Percentiles rank a stretch among this genome's conserved stretches.
Conservation (phyloP, 2,329 filamentous ascomycete genomes). For the Colletotrichum sp. region DNA sequence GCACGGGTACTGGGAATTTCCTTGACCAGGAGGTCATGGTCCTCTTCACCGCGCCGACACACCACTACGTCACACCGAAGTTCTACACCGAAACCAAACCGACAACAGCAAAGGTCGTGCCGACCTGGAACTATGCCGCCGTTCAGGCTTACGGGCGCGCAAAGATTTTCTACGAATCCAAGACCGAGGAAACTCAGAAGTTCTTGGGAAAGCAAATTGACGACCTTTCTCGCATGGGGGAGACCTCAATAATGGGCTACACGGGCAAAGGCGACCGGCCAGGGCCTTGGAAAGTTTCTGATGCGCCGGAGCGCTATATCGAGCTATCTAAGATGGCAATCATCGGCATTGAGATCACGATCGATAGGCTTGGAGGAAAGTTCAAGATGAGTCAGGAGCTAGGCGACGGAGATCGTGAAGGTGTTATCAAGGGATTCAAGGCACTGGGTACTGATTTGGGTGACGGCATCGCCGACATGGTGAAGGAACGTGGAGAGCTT, state of each 20-base stretch:
- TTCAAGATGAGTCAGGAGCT: constrained; percentile 73
- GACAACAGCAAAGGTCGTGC: constrained; percentile 67
- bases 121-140: constrained; percentile 74
- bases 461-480: constrained; percentile 33
- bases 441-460: constrained; percentile 33
- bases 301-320: constrained; percentile 62
- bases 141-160: constrained; percentile 67
- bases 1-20: constrained; percentile 20
- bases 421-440: constrained; percentile 62
- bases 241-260: constrained; percentile 63
- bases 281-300: constrained; percentile 58
- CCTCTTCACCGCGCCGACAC: constrained; percentile 60
- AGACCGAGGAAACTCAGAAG: constrained; percentile 42
- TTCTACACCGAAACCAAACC: constrained; percentile 73
- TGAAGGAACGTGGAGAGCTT: constrained; percentile 32
- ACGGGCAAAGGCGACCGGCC: constrained; percentile 37
- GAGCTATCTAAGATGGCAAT: constrained; percentile 63
- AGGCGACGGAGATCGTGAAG: constrained; percentile 54
- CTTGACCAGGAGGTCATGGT: constrained; percentile 63
- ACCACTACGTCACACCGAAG: constrained; percentile 72
- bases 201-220: constrained; percentile 58
- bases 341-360: constrained; percentile 64
- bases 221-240: constrained; percentile 56
- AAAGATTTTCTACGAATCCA: constrained; percentile 56
- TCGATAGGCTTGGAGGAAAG: constrained; percentile 62